Evolutionary conservation across 208 protist genomes (phyloP).

Genomic region (Acanthamoeba culbertsoni): DNA sequence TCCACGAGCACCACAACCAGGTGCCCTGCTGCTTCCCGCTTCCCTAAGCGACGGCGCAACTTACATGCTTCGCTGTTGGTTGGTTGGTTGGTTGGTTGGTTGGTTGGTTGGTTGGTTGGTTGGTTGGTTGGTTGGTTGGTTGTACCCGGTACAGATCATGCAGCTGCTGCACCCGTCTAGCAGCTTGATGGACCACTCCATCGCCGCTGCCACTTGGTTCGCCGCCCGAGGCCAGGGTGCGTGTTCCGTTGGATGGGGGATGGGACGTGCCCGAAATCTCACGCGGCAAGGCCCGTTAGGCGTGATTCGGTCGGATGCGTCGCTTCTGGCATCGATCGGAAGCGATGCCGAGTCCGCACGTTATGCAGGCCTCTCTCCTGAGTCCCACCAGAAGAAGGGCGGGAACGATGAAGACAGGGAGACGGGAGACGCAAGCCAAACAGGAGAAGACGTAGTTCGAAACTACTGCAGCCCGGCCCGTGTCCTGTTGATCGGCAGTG

Average conservation of each 20-base stretch:
- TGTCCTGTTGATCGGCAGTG: conserved; percentile 31
- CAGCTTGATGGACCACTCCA: conserved; percentile 51
- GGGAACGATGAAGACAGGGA: not conserved
- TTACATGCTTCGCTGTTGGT: no score
- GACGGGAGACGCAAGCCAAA: not conserved
- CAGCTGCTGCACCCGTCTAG: not conserved
- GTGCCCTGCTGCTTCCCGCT: not conserved
- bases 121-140: not conserved
- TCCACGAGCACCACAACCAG: conserved; percentile 29
- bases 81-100: no score
- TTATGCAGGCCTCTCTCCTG: no score
- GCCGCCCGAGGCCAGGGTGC: not conserved
- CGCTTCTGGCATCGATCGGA: not conserved
- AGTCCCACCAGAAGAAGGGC: no score
- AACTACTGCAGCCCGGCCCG: not conserved
- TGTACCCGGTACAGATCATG: not conserved
- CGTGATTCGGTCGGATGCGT: not conserved
- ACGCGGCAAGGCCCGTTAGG: no score
- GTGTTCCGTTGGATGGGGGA: not conserved
- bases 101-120: no score
- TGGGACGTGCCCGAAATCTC: no score
- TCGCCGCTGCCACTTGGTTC: conserved; percentile 54
- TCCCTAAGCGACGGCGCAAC: not conserved
- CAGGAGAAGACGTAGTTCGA: not conserved
- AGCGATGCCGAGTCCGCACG: not conserved